Base-by-base conservation (phyloP, 2,329 filamentous ascomycete genomes). In the Cladosporium cucumerinum region DNA sequence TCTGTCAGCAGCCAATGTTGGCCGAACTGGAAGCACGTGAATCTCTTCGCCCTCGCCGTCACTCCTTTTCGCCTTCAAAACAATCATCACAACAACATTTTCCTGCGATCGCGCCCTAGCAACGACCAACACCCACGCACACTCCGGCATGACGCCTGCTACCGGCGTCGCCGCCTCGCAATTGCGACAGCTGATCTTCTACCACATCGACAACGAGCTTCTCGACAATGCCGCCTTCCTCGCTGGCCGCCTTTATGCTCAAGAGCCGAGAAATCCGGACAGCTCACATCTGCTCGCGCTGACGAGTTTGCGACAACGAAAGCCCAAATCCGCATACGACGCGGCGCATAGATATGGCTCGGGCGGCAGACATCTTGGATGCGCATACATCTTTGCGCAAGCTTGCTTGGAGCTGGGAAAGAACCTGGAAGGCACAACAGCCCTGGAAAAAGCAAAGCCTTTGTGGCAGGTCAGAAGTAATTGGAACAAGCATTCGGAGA, bases 181-280 rank as follows among this genome's bases (percentile, higher is more conserved):
- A 76, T 81, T 89, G 72, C 82, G 86, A 72, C 85, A 89, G 71
- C 81, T 89, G 57, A 85, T 90, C 67, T 88, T 87, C 79, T 89
- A 90, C 76, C 84, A 89, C 75, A 87, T 99, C 77, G 95, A 99
- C 82, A 96, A 97, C 76, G 89, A 93, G 74, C 87, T 93, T 43
- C 85, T 90, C 74, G 88, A 93, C 64, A 98, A 96, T 75, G 95
- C 95, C 64, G 87, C 97, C 49, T 99, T 99, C 80, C 92, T 97
- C 67, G 91, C 95, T 66, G 92, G 94, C 74, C 88, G 95, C 69
- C 86, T 97, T 23, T 85, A 88, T 67, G 93, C 92, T 59, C 91
- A 94, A 72, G 94, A 98, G 72, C 87, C 90, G 26, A 88, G 90
- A 72, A 91, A 89, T 23, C 84, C 86, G 65, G 95, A 99, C 78